Conservation (phyloP, 768 basidiomycete genomes). For the Leucogyrophana mollusca region DNA sequence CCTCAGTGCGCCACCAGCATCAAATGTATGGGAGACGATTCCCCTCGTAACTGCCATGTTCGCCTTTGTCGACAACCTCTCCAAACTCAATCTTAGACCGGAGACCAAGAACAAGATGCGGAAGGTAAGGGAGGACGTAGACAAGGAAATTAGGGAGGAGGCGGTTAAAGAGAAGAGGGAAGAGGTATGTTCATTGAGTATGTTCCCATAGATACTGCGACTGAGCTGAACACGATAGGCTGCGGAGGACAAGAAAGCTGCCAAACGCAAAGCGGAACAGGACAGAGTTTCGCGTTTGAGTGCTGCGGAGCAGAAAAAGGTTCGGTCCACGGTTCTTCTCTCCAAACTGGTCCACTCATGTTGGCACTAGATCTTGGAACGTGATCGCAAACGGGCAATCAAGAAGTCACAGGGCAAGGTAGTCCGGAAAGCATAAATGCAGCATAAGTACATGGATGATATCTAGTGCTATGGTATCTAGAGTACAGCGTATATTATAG, state of each 20-base stretch:
- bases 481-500: too few relatives aligned
- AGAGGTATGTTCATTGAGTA: constrained; percentile 45
- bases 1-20: constrained; percentile 52
- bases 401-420: constrained; percentile 70
- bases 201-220: neutral
- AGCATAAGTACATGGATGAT: neutral
- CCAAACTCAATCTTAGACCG: constrained; percentile 62
- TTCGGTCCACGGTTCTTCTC: constrained; percentile 20
- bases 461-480: too few relatives aligned
- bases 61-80: constrained; percentile 69
- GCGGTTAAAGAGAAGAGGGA: constrained; percentile 65
- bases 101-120: constrained; percentile 80
- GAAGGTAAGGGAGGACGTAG: constrained; percentile 70
- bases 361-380: constrained; percentile 56
- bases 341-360: neutral
- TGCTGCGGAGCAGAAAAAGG: constrained; percentile 83
- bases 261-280: constrained; percentile 72
- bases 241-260: constrained; percentile 67
- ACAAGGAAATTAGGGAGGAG: constrained; percentile 67
- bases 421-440: constrained; percentile 45
- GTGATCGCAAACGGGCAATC: constrained; percentile 70
- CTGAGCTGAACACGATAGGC: constrained; percentile 30
- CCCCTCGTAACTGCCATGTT: constrained; percentile 70
- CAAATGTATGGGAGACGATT: constrained; percentile 47
- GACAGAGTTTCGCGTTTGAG: constrained; percentile 72